Conservation (phyloP, 768 basidiomycete species). For the Pulveroboletus sp. region DNA sequence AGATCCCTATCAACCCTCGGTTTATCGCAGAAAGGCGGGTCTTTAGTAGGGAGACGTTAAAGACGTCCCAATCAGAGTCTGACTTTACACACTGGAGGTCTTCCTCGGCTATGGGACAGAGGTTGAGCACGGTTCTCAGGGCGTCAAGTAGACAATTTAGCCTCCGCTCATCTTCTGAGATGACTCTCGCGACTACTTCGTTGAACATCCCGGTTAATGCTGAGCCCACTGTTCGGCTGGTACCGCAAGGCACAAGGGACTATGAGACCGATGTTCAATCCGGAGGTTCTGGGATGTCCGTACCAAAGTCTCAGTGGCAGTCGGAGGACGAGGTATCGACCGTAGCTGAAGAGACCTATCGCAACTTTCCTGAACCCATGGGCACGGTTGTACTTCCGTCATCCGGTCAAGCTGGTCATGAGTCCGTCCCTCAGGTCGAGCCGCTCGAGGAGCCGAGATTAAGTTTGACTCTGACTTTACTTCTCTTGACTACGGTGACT, state of each 20-base stretch:
- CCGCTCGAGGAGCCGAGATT: slow-evolving; percentile 49
- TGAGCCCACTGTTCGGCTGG: slow-evolving; percentile 25
- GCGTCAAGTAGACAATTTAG: slow-evolving; percentile 5
- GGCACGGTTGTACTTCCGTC: slow-evolving; percentile 10
- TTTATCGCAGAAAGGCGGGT: slow-evolving; percentile 24
- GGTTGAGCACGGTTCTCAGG: slow-evolving; percentile 4
- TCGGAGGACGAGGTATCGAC: slow-evolving; percentile 13
- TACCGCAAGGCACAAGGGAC: slow-evolving; percentile 12
- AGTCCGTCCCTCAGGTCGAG: slow-evolving; percentile 12
- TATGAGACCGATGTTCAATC: neutral
- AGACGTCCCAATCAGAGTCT: slow-evolving; percentile 18
- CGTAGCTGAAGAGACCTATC: neutral
- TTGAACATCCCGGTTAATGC: neutral
- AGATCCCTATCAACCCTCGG: slow-evolving; percentile 28
- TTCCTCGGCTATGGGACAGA: slow-evolving; percentile 12
- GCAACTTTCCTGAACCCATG: slow-evolving; percentile 9
- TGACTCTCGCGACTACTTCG: slow-evolving; percentile 18
- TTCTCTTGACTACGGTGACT: slow-evolving; percentile 55
- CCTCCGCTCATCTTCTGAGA: slow-evolving; percentile 25
- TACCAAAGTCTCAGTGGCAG: slow-evolving; percentile 9
- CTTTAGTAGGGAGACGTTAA: slow-evolving; percentile 23
- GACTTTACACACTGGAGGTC: slow-evolving; percentile 14
- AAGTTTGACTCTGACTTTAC: slow-evolving; percentile 53
- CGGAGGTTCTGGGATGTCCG: slow-evolving; percentile 4
- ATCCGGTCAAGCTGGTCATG: slow-evolving; percentile 11